phyloP scores from a whole-genome alignment of 306 rosid genomes.

The Trifolium dubium region DNA sequence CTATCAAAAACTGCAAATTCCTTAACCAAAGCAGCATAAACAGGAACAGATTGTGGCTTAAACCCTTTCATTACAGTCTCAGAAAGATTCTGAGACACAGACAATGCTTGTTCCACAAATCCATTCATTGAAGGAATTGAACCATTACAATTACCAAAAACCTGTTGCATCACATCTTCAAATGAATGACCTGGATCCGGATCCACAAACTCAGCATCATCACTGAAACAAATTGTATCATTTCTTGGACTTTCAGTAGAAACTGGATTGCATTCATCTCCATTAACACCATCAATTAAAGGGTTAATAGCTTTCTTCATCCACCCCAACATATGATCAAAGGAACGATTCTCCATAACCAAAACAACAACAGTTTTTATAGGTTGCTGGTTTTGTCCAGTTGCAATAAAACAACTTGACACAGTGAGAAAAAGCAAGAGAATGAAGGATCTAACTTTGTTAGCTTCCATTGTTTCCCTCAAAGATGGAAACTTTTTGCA shows the following conservation, averaged over 20 bases:
- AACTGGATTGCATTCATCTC: constrained; percentile 88
- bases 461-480: constrained; percentile 42
- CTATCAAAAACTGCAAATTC: constrained; percentile 88
- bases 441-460: constrained; percentile 47
- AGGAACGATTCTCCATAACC: constrained; percentile 95
- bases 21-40: constrained; percentile 71
- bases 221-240: constrained; percentile 74
- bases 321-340: constrained; percentile 97
- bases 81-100: constrained; percentile 75
- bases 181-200: constrained; percentile 99
- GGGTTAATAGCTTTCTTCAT: constrained; percentile 84
- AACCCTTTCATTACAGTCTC: constrained; percentile 96
- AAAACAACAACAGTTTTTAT: constrained; percentile 87
- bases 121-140: constrained; percentile 90
- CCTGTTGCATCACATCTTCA: constrained; percentile 84
- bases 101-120: constrained; percentile 88
- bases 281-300: constrained; percentile 82
- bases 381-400: constrained; percentile 62
- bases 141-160: constrained; percentile 62
- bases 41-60: constrained; percentile 76
- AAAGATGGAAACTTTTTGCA: constrained; percentile 38
- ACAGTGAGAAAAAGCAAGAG: constrained; percentile 55
- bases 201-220: constrained; percentile 93
- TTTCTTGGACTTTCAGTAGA: constrained; percentile 56
- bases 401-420: constrained; percentile 47